Evolutionary conservation across 1,139 yeast species (phyloP).

Genomic region (Pneumocystis wakefieldiae): DNA sequence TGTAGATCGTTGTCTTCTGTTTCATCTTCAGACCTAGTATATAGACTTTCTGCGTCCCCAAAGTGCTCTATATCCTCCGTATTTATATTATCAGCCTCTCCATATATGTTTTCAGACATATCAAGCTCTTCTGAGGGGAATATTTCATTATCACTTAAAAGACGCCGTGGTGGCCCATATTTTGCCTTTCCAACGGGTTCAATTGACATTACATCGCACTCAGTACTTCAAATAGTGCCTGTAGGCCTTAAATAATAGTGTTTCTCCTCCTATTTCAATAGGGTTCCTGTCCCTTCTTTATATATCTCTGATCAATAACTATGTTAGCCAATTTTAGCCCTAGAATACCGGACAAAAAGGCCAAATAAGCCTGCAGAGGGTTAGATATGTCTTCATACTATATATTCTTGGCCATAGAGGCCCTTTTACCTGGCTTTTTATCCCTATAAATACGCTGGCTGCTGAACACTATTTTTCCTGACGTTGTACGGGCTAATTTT

Average conservation of each 20-base stretch:
- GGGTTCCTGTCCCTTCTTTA: neutral
- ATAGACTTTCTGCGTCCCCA: constrained; percentile 1
- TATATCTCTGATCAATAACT: too few relatives aligned
- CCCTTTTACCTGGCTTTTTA: too few relatives aligned
- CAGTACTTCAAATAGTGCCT: neutral
- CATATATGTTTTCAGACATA: neutral
- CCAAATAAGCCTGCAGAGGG: too few relatives aligned
- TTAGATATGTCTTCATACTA: too few relatives aligned
- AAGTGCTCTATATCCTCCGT: constrained; percentile 19
- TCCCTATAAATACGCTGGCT: too few relatives aligned
- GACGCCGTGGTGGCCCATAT: neutral
- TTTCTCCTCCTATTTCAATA: neutral
- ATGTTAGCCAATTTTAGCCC: too few relatives aligned
- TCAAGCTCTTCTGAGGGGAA: neutral
- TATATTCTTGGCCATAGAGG: too few relatives aligned
- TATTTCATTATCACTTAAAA: neutral
- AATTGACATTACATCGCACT: neutral
- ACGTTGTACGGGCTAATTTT: too few relatives aligned
- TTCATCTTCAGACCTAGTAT: neutral
- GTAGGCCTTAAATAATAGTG: neutral
- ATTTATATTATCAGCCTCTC: constrained; percentile 28
- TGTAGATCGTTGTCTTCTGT: neutral
- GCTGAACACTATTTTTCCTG: too few relatives aligned
- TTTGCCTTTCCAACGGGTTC: neutral
- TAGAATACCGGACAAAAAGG: too few relatives aligned